Conservation (phyloP, 2,329 filamentous ascomycete species). For the Septoria petroselini region DNA sequence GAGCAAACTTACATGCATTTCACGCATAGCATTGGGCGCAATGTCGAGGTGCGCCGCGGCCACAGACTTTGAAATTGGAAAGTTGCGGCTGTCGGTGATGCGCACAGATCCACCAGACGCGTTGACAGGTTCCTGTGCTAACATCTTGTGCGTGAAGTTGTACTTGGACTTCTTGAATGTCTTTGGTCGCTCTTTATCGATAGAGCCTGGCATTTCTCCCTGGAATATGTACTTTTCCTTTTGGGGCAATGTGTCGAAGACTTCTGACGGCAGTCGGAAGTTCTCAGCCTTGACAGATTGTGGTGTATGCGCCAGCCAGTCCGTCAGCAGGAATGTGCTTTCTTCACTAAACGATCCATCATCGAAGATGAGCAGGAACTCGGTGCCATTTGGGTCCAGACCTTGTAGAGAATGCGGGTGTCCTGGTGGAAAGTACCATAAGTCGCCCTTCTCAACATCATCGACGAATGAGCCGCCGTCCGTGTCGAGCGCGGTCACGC, state of each 20-base stretch:
- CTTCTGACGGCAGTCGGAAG: conserved; percentile 67
- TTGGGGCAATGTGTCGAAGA: conserved; percentile 66
- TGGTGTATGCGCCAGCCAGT: conserved; percentile 71
- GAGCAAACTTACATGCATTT: conserved; percentile 58
- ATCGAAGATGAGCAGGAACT: conserved; percentile 63
- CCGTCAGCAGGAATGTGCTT: conserved; percentile 69
- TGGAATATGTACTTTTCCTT: conserved; percentile 75
- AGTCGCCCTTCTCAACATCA: conserved; percentile 70
- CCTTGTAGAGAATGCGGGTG: conserved; percentile 76
- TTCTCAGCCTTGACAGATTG: conserved; percentile 71
- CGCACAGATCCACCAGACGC: conserved; percentile 68
- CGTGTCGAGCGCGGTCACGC: conserved; percentile 69
- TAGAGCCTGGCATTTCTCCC: conserved; percentile 59
- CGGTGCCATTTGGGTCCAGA: conserved; percentile 57
- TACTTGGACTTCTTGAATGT: conserved; percentile 65
- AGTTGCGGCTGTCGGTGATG: conserved; percentile 73
- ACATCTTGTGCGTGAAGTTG: conserved; percentile 69
- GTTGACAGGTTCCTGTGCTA: conserved; percentile 64
- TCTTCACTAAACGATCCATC: conserved; percentile 59
- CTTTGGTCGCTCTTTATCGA: conserved; percentile 62
- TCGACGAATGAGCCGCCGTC: conserved; percentile 76
- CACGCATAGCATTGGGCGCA: conserved; percentile 67
- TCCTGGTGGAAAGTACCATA: conserved; percentile 79
- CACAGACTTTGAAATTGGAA: conserved; percentile 69
- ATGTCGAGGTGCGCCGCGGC: conserved; percentile 71